These are phyloP conservation scores for Candida boleticola DNA, from an alignment of 805 yeast species.

Conservation along the genomic window DNA sequence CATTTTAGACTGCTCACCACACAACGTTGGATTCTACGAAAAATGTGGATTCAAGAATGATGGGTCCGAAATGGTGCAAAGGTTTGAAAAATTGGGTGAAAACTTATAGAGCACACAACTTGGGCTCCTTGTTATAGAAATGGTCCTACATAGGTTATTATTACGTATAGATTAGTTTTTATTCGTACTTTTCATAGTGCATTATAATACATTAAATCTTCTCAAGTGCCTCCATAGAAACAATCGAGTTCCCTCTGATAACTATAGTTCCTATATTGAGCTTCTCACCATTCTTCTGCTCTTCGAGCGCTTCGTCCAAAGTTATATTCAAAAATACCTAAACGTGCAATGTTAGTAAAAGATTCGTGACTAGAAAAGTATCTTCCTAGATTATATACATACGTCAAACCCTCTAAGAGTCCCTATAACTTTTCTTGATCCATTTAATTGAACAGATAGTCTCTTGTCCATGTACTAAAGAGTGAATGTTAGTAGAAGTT, in stretches of 20 bases:
- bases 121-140: too few species aligned
- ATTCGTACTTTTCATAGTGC: background rate
- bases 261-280: slow-evolving; percentile 66
- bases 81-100: slow-evolving; percentile 28
- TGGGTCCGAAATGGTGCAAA: slow-evolving; percentile 67
- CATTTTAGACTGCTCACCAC: slow-evolving; percentile 83
- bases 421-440: slow-evolving; percentile 77
- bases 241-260: slow-evolving; percentile 75
- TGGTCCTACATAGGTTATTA: too few species aligned
- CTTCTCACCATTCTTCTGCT: slow-evolving; percentile 47
- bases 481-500: slow-evolving; percentile 21
- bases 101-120: background rate
- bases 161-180: background rate
- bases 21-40: slow-evolving; percentile 80
- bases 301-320: slow-evolving; percentile 68
- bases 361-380: background rate
- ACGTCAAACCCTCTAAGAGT: slow-evolving; percentile 82
- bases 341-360: slow-evolving; percentile 14
- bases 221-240: slow-evolving; percentile 58
- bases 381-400: slow-evolving; percentile 16
- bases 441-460: slow-evolving; percentile 72
- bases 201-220: slow-evolving; percentile 16
- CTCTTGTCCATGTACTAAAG: slow-evolving; percentile 73
- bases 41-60: slow-evolving; percentile 75
- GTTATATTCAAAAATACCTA: slow-evolving; percentile 69